Evolutionary conservation across 345 rosid species (phyloP).

Genomic region (Orychophragmus violaceus): DNA sequence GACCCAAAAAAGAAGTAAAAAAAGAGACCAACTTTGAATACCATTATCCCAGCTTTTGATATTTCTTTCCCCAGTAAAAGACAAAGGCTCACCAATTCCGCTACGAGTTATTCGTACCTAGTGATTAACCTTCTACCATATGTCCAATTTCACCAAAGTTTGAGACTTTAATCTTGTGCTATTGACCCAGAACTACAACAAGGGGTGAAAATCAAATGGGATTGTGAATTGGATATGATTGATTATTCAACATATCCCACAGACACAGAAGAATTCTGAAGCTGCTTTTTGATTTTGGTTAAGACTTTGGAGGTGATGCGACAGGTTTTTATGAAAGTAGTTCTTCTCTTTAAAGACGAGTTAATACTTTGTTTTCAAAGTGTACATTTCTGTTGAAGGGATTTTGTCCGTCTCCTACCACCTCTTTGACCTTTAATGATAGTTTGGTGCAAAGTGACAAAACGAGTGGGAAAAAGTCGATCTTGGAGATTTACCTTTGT

Average conservation of each 20-base stretch:
- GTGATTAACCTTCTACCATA: neutral
- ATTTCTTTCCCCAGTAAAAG: conserved; percentile 1
- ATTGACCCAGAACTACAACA: conserved; percentile 17
- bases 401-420: conserved; percentile 11
- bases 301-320: neutral
- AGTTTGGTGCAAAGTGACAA: conserved; percentile 26
- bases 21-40: conserved; percentile 19
- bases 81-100: conserved; percentile 8
- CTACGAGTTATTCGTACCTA: neutral
- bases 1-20: neutral
- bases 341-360: neutral
- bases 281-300: neutral
- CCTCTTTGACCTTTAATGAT: conserved; percentile 30
- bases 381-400: conserved; percentile 11
- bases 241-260: neutral
- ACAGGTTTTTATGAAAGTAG: conserved; percentile 20
- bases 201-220: neutral
- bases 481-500: neutral
- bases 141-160: neutral
- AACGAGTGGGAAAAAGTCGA: neutral
- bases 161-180: neutral
- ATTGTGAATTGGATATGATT: neutral
- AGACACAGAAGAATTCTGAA: neutral
- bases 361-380: neutral
- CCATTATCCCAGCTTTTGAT: conserved; percentile 8